Evolutionary conservation across 169 alveolate genomes (phyloP), one percentile per base, ranked within the genome.

Genomic region (Plasmodium berghei): DNA sequence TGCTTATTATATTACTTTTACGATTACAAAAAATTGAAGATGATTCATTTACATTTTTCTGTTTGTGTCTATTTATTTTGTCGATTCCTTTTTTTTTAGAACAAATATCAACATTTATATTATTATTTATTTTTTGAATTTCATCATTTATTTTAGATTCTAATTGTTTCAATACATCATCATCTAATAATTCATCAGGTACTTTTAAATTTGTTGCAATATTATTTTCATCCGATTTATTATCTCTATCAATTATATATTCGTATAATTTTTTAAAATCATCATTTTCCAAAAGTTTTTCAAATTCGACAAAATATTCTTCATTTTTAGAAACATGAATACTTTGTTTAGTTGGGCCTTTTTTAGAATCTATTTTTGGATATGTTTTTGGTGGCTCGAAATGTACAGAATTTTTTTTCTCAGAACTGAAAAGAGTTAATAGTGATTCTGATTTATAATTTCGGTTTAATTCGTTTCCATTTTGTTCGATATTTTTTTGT

Each of bases 201-300:
- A 8, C 8, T 34, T 34, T 34, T 34, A 34, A 4, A 12, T 56
- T 28, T 48, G 24, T 6, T 16, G 14, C 46, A 22, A 20, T 46
- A 40, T 26, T 22, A 63, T 48, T 55, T 12, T 20, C 75, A 34
- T 62, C 88, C 5, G 62, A 62, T 26, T 45, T 63, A 12, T 62
- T 63, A 6, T 55, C 88, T 55, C 49, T 75, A 6, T 63, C 75
- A 2, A 56, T 75, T 3, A 75, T 26, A 48, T 61, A 75, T 24
- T 75, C 88, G 6, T 75, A 75, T 56, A 75, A 63, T 16, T 20
- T 75, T 75, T 63, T 61, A 40, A 75, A 75, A 34, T 75, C 88
- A 0, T 52, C 66, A 48, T 75, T 64, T 42, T 75, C 75, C 48
- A 75, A 46, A 10, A 75, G 26, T 20, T 75, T 75, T 48, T 28